phyloP scores from a whole-genome alignment of 768 basidiomycete species.

The Scleroderma citrinum region DNA sequence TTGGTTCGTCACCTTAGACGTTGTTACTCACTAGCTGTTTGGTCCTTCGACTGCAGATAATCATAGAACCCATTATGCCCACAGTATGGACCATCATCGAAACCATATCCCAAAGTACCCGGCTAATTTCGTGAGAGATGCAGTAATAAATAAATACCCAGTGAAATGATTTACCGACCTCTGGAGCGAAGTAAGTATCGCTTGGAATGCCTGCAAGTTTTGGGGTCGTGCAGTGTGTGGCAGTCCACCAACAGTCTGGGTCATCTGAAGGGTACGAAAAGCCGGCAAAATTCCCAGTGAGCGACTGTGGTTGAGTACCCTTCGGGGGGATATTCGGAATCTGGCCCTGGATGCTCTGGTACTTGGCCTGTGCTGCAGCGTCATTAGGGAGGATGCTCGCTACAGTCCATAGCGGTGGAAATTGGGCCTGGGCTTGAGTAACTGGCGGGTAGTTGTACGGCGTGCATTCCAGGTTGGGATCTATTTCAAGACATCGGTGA shows the following conservation, averaged over 20 bases:
- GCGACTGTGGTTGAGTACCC: constrained; percentile 7
- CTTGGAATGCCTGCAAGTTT: constrained; percentile 34
- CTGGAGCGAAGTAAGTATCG: constrained; percentile 25
- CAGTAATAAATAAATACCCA: not conserved
- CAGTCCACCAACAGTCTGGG: constrained; percentile 35
- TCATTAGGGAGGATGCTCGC: constrained; percentile 37
- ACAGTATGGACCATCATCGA: constrained; percentile 64
- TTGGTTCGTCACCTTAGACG: not conserved
- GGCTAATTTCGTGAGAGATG: constrained; percentile 30
- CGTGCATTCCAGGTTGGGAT: constrained; percentile 33
- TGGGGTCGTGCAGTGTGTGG: constrained; percentile 35
- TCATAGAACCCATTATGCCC: constrained; percentile 60
- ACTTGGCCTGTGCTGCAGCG: constrained; percentile 32
- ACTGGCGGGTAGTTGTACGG: constrained; percentile 37
- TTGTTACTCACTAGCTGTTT: constrained; percentile 50
- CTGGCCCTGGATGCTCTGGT: constrained; percentile 30
- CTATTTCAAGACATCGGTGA: constrained; percentile 13
- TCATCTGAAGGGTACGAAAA: constrained; percentile 1
- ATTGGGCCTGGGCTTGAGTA: constrained; percentile 23
- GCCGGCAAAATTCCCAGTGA: not conserved
- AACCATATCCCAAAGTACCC: constrained; percentile 50
- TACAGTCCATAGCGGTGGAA: constrained; percentile 36
- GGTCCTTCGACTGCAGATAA: constrained; percentile 43
- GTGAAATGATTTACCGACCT: constrained; percentile 28
- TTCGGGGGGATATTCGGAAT: constrained; percentile 42